phyloP scores from a whole-genome alignment of 75 land plant species.

The Cupressus sempervirens region DNA sequence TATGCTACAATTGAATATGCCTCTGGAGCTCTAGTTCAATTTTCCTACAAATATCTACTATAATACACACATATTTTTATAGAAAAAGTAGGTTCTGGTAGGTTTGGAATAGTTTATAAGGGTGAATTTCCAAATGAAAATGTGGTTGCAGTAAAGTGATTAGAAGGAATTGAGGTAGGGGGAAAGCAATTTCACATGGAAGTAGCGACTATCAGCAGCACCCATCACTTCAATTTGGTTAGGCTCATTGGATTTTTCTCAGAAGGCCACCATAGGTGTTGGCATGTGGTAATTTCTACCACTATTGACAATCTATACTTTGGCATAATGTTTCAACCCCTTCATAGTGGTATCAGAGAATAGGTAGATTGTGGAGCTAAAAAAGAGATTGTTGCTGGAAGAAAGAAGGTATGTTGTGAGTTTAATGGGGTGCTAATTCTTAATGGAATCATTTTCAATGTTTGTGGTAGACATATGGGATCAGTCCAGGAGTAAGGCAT shows the following conservation, averaged over 20 bases:
- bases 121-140: neutral
- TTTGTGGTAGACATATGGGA: too few relatives aligned
- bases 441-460: too few relatives aligned
- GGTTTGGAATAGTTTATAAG: slow-evolving; percentile 3
- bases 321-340: too few relatives aligned
- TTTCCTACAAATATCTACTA: slow-evolving; percentile 19
- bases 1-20: slow-evolving; percentile 18
- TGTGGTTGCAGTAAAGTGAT: slow-evolving; percentile 26
- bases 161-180: slow-evolving; percentile 25
- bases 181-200: slow-evolving; percentile 28
- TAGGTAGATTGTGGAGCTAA: too few relatives aligned
- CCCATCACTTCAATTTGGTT: slow-evolving; percentile 31
- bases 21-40: slow-evolving; percentile 19
- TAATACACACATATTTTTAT: slow-evolving; percentile 16
- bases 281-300: too few relatives aligned
- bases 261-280: slow-evolving; percentile 15
- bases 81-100: slow-evolving; percentile 17
- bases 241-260: slow-evolving; percentile 25
- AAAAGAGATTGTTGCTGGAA: too few relatives aligned
- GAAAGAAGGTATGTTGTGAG: too few relatives aligned
- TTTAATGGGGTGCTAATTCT: too few relatives aligned
- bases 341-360: too few relatives aligned
- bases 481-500: too few relatives aligned
- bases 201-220: slow-evolving; percentile 23
- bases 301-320: too few relatives aligned